These are phyloP conservation scores for Drechslera avenae DNA, from an alignment of 2,329 filamentous ascomycete species.

Conservation along the genomic window DNA sequence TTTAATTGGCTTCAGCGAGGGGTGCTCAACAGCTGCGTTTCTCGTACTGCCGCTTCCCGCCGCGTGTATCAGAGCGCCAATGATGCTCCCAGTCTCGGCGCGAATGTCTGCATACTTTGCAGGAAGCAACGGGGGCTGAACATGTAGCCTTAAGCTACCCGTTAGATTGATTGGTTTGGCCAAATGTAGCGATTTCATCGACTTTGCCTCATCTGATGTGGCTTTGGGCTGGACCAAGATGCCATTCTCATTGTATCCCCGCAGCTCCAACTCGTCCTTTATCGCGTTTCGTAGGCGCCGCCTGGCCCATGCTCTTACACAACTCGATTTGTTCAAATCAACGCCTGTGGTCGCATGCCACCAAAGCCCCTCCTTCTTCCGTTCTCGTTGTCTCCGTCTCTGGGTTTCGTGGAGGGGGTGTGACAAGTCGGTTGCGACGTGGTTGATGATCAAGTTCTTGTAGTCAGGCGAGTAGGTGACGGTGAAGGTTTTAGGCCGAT, in stretches of 20 bases:
- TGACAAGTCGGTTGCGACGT: conserved; percentile 25
- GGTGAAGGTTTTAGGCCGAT: conserved; percentile 25
- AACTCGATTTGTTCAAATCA: conserved; percentile 37
- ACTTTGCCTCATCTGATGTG: conserved; percentile 1
- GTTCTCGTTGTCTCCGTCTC: conserved; percentile 21
- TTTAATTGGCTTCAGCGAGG: background rate
- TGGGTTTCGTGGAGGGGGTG: conserved; percentile 36
- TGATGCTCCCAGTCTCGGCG: conserved; percentile 23
- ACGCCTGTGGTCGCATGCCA: conserved; percentile 35
- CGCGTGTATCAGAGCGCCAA: conserved; percentile 19
- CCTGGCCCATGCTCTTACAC: conserved; percentile 40
- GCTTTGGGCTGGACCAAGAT: conserved; percentile 18
- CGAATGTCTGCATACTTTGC: conserved; percentile 37
- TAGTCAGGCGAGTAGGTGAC: conserved; percentile 31
- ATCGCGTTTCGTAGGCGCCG: conserved; percentile 40
- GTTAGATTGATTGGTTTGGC: conserved; percentile 19
- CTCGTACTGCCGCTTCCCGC: background rate
- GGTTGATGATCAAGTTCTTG: conserved; percentile 30
- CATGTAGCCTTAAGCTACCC: conserved; percentile 37
- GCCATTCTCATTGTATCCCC: conserved; percentile 38
- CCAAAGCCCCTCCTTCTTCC: conserved; percentile 39
- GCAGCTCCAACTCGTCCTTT: conserved; percentile 32
- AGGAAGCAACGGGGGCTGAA: conserved; percentile 25
- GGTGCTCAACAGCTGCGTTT: background rate
- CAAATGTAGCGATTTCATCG: conserved; percentile 6